A percentile compares a stretch with the other conserved stretches of the same genome.
Evolutionary conservation across 306 rosid genomes (phyloP).

Genomic region (Alnus glutinosa): DNA sequence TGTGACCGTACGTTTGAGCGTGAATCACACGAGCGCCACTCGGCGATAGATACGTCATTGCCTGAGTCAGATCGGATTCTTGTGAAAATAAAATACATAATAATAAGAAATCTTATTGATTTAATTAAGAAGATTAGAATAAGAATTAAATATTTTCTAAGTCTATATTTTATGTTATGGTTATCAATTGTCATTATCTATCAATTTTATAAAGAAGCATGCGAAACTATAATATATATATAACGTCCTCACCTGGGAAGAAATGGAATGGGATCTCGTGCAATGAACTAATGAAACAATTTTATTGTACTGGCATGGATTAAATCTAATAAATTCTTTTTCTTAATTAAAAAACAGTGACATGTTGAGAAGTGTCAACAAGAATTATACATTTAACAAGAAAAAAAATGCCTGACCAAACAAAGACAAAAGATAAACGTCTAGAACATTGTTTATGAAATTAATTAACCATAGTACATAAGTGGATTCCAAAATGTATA

Average conservation of each 20-base stretch:
- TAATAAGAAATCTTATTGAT: background rate
- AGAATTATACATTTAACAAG: background rate
- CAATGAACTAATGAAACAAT: too few relatives aligned
- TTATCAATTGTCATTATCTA: background rate
- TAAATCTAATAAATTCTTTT: background rate
- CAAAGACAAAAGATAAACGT: background rate
- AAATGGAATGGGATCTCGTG: background rate
- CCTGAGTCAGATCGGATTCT: background rate
- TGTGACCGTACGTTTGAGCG: slow-evolving; percentile 1
- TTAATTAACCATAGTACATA: too few relatives aligned
- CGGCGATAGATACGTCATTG: slow-evolving; percentile 2
- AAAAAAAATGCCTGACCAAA: background rate
- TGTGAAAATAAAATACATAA: background rate
- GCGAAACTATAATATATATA: background rate
- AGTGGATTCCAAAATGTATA: too few relatives aligned
- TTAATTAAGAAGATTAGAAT: background rate
- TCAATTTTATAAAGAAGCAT: background rate
- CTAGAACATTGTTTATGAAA: too few relatives aligned
- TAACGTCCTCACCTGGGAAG: background rate
- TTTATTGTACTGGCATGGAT: too few relatives aligned
- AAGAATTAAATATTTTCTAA: background rate
- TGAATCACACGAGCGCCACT: background rate
- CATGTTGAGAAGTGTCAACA: too few relatives aligned
- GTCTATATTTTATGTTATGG: background rate
- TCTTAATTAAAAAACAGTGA: background rate